phyloP scores from a whole-genome alignment of 352 stramenopile genomes.

The Pythium dissimile region DNA sequence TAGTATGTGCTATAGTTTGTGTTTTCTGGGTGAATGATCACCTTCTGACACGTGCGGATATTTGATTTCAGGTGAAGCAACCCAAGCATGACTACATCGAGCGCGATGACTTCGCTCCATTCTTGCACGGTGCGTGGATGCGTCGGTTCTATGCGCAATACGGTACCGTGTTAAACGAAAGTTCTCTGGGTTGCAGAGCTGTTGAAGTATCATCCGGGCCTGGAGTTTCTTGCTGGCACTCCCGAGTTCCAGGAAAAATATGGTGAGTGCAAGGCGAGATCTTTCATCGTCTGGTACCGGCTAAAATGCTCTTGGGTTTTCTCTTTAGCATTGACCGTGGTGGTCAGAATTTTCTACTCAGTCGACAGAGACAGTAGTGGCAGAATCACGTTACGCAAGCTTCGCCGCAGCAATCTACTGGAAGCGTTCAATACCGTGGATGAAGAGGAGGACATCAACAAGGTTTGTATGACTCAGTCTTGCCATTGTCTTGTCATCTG shows the following conservation, averaged over 20 bases:
- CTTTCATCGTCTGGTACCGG: background rate
- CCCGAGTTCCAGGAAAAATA: conserved; percentile 99
- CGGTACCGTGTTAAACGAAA: no score
- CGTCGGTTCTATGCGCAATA: no score
- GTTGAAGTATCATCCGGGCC: conserved; percentile 87
- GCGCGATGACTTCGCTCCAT: conserved; percentile 96
- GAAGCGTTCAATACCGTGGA: conserved; percentile 95
- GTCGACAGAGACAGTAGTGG: conserved; percentile 94
- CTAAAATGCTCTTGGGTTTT: background rate
- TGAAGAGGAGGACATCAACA: conserved; percentile 99
- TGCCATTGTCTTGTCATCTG: no score
- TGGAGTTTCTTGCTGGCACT: conserved; percentile 97
- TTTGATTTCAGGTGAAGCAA: conserved; percentile 84
- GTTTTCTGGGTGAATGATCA: background rate
- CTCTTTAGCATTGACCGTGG: conserved; percentile 92
- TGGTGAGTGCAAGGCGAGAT: conserved; percentile 29
- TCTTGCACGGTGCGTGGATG: conserved; percentile 87
- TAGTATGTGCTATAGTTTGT: conserved; percentile 51
- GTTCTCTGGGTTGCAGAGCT: conserved; percentile 55
- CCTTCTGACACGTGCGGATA: background rate
- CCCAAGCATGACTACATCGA: conserved; percentile 87
- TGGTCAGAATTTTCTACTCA: conserved; percentile 93
- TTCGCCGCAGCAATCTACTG: conserved; percentile 93
- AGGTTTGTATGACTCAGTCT: no score
- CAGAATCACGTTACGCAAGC: conserved; percentile 93